These are phyloP conservation scores for Saussurea involucrata DNA, from an alignment of 129 eudicot species.

Conservation along the genomic window DNA sequence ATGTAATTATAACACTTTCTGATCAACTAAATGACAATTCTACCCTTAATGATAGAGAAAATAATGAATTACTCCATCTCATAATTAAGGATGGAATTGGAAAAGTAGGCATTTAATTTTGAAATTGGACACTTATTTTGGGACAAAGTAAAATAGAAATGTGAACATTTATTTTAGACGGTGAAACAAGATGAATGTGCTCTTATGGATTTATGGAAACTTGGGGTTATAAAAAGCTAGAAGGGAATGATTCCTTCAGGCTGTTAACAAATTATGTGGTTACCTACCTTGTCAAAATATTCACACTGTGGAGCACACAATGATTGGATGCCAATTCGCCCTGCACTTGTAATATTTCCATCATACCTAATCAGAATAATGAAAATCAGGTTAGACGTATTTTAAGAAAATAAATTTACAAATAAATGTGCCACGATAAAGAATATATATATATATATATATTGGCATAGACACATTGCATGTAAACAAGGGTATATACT, in stretches of 20 bases:
- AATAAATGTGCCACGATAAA: not conserved
- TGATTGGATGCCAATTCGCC: slow-evolving; percentile 89
- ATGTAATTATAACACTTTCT: not conserved
- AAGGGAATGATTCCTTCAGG: not conserved
- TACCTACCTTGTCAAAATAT: slow-evolving; percentile 62
- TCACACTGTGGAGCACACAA: slow-evolving; percentile 88
- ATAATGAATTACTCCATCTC: not conserved
- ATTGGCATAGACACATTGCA: not conserved
- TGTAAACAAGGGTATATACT: not conserved
- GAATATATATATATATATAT: not conserved
- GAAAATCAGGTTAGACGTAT: not conserved
- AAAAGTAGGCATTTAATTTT: not conserved
- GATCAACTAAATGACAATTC: not conserved
- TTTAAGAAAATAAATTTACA: not conserved
- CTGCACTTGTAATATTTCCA: slow-evolving; percentile 59
- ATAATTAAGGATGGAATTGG: not conserved
- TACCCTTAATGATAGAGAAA: not conserved
- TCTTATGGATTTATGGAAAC: not conserved
- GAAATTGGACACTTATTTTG: not conserved
- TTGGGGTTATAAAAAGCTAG: not conserved
- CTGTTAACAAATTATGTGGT: not conserved
- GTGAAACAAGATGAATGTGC: not conserved
- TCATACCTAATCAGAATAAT: slow-evolving; percentile 38
- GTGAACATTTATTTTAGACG: too few species aligned
- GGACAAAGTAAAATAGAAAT: too few species aligned